phyloP scores from a whole-genome alignment of 1,139 yeast species.

The Debaryomyces nepalensis region DNA sequence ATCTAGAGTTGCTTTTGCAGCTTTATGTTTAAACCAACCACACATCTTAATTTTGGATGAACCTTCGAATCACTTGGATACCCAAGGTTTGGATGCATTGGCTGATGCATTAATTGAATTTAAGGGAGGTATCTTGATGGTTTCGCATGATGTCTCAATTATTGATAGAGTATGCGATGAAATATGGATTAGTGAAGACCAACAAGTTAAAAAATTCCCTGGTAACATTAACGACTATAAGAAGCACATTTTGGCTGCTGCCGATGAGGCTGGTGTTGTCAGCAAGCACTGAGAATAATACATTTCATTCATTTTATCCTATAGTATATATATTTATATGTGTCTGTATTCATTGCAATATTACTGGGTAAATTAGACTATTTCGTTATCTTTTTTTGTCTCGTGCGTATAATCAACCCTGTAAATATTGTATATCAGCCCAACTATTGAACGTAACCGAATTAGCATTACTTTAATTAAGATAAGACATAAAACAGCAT shows the following conservation, averaged over 20 bases:
- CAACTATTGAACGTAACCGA: background rate
- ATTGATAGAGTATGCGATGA: constrained; percentile 88
- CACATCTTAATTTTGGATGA: constrained; percentile 93
- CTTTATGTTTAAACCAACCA: constrained; percentile 88
- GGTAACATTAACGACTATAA: constrained; percentile 90
- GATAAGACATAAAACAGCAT: background rate
- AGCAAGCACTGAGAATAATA: constrained; percentile 59
- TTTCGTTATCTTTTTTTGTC: background rate
- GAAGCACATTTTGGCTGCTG: constrained; percentile 78
- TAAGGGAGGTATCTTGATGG: constrained; percentile 97
- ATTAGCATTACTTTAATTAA: background rate
- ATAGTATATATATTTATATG: constrained; percentile 6
- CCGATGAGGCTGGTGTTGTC: constrained; percentile 88
- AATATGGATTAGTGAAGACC: constrained; percentile 93
- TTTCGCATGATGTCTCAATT: constrained; percentile 93
- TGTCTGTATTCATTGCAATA: background rate
- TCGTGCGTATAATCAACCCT: constrained; percentile 1
- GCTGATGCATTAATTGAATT: constrained; percentile 85
- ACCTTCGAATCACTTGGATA: constrained; percentile 98
- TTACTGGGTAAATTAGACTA: background rate
- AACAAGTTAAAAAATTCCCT: constrained; percentile 75
- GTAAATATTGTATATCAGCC: background rate
- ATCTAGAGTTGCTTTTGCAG: constrained; percentile 97
- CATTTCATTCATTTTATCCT: background rate
- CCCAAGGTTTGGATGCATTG: constrained; percentile 94